These are phyloP conservation scores for Vigna angularis DNA, from an alignment of 306 rosid genomes.

Conservation along the genomic window DNA sequence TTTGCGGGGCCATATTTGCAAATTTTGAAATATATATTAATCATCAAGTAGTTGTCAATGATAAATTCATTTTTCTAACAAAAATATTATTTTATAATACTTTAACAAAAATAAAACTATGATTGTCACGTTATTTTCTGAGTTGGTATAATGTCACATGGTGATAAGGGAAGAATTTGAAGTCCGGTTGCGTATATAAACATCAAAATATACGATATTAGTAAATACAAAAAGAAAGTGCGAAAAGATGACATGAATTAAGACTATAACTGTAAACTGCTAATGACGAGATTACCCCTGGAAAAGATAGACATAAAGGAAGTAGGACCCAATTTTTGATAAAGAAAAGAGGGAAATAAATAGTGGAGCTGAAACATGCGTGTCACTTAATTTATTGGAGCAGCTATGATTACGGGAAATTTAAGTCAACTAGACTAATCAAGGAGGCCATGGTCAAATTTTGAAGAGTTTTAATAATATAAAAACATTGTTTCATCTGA, in stretches of 20 bases:
- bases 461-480: not conserved
- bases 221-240: not conserved
- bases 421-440: slow-evolving; percentile 53
- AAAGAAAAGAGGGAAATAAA: not conserved
- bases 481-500: too few relatives aligned
- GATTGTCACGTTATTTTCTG: not conserved
- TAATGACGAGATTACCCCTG: not conserved
- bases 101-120: not conserved
- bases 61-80: not conserved
- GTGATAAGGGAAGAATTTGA: not conserved
- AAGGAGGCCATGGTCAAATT: slow-evolving; percentile 41
- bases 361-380: slow-evolving; percentile 27
- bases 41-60: too few relatives aligned
- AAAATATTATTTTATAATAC: not conserved
- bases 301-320: not conserved
- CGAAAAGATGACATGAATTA: not conserved
- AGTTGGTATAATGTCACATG: not conserved
- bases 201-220: not conserved
- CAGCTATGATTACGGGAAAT: slow-evolving; percentile 46
- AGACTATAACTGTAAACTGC: not conserved
- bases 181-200: not conserved
- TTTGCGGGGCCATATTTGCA: too few relatives aligned
- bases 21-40: too few relatives aligned
- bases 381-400: slow-evolving; percentile 29
- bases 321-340: slow-evolving; percentile 23